phyloP scores from a whole-genome alignment of 2,329 filamentous ascomycete species.

The Ceratocystis lukuohia region DNA sequence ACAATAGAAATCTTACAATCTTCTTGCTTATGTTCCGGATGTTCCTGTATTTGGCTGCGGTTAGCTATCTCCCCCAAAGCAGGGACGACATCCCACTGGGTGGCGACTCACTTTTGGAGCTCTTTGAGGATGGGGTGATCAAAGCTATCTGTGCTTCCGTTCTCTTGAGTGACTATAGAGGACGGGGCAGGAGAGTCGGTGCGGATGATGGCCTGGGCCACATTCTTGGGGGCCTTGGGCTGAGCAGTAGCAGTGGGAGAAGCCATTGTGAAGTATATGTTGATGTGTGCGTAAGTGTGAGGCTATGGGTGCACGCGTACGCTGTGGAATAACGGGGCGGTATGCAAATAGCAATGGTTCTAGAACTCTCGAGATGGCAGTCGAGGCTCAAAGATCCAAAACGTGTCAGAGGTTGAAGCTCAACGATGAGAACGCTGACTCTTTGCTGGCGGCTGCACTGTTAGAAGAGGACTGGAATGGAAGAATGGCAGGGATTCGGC shows the following conservation, averaged over 20 bases:
- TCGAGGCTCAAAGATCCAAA: neutral
- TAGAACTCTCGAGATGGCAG: neutral
- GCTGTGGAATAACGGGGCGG: neutral
- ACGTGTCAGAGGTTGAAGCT: neutral
- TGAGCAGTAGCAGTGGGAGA: constrained; percentile 41
- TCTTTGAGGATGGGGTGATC: constrained; percentile 79
- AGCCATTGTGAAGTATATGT: constrained; percentile 32
- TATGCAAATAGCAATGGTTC: neutral
- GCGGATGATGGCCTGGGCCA: constrained; percentile 38
- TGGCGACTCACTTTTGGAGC: constrained; percentile 61
- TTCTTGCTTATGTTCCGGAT: constrained; percentile 92
- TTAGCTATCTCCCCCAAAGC: constrained; percentile 15
- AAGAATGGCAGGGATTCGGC: neutral
- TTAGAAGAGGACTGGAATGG: neutral
- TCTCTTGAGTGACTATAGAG: constrained; percentile 33
- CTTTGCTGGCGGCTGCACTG: neutral
- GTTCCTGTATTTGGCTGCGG: constrained; percentile 41
- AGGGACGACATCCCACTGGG: neutral
- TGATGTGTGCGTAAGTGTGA: constrained; percentile 3
- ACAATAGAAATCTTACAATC: constrained; percentile 48
- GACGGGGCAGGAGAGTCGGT: constrained; percentile 44
- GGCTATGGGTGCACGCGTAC: neutral
- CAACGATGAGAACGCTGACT: neutral
- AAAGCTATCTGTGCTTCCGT: constrained; percentile 44
- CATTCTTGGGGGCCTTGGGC: constrained; percentile 52